Evolutionary conservation across 1,284 basidiomycete species (phyloP).

Genomic region (Moesziomyces sp.): DNA sequence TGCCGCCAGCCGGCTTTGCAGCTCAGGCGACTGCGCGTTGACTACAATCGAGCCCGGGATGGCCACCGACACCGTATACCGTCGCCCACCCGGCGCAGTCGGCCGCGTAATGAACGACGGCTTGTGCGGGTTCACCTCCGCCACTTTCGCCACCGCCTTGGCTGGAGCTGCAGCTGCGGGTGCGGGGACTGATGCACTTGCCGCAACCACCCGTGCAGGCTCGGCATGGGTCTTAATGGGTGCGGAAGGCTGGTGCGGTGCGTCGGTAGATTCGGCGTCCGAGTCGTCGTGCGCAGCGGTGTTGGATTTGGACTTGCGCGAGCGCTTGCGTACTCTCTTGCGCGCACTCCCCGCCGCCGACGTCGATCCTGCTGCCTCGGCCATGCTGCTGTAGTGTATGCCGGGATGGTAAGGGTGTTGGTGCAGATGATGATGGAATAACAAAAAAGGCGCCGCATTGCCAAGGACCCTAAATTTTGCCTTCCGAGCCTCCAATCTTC

Average conservation of each 20-base stretch:
- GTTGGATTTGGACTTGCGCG: slow-evolving; percentile 13
- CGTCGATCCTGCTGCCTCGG: slow-evolving; percentile 7
- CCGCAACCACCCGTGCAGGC: neutral
- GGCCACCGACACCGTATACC: slow-evolving; percentile 62
- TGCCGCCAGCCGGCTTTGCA: slow-evolving; percentile 62
- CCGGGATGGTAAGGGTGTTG: neutral
- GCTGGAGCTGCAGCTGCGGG: neutral
- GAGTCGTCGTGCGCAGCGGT: neutral
- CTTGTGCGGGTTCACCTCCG: slow-evolving; percentile 47
- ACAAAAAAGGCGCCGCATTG: neutral
- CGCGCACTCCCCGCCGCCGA: slow-evolving; percentile 16
- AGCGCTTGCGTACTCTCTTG: slow-evolving; percentile 25
- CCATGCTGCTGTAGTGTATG: slow-evolving; percentile 3
- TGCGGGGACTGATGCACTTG: neutral
- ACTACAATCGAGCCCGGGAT: slow-evolving; percentile 64
- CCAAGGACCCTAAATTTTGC: slow-evolving; percentile 1
- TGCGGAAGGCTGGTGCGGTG: neutral
- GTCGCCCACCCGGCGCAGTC: slow-evolving; percentile 17
- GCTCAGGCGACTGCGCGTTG: slow-evolving; percentile 66
- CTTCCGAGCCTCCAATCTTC: neutral
- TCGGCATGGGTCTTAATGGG: neutral
- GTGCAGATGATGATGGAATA: neutral
- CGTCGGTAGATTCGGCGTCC: slow-evolving; percentile 14
- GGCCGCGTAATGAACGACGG: slow-evolving; percentile 42
- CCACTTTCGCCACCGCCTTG: neutral